Evolutionary conservation across 2,329 filamentous ascomycete genomes (phyloP).

Genomic region (Monilinia fructicola): DNA sequence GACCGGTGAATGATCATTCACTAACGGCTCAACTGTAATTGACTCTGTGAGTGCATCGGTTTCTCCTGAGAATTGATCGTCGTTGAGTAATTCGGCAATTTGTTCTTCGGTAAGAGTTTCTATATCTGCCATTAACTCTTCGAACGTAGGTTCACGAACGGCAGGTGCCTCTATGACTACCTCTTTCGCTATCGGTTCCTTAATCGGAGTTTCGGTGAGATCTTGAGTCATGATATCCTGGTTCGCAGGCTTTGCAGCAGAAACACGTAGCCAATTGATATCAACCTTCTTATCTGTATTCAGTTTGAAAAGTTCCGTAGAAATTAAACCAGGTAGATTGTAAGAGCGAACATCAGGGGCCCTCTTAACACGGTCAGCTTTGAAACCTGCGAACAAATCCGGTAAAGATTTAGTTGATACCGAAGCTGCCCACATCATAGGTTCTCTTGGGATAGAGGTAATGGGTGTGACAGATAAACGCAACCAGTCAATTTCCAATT

Average conservation of each 20-base stretch:
- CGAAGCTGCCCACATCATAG: conserved; percentile 5
- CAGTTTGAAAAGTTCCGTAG: conserved; percentile 28
- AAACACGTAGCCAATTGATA: conserved; percentile 7
- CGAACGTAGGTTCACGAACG: not conserved
- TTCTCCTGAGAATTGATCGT: not conserved
- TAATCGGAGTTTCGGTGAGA: not conserved
- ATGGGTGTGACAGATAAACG: not conserved
- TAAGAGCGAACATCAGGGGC: not conserved
- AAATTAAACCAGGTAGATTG: conserved; percentile 26
- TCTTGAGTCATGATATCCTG: not conserved
- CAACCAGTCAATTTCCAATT: not conserved
- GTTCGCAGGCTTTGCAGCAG: not conserved
- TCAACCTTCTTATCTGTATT: not conserved
- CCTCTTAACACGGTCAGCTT: not conserved
- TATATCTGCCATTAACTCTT: conserved; percentile 8
- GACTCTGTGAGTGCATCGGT: not conserved
- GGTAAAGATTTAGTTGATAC: not conserved
- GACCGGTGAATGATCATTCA: not conserved
- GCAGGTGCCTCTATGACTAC: not conserved
- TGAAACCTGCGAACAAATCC: not conserved
- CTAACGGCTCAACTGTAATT: not conserved
- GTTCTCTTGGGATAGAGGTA: not conserved
- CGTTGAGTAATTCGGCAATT: not conserved
- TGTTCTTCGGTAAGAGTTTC: conserved; percentile 4
- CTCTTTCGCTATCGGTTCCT: not conserved